Evolutionary conservation across 2,329 filamentous ascomycete species (phyloP), one percentile per base, ranked within the genome.

Genomic region (Rachicladosporium sp.): DNA sequence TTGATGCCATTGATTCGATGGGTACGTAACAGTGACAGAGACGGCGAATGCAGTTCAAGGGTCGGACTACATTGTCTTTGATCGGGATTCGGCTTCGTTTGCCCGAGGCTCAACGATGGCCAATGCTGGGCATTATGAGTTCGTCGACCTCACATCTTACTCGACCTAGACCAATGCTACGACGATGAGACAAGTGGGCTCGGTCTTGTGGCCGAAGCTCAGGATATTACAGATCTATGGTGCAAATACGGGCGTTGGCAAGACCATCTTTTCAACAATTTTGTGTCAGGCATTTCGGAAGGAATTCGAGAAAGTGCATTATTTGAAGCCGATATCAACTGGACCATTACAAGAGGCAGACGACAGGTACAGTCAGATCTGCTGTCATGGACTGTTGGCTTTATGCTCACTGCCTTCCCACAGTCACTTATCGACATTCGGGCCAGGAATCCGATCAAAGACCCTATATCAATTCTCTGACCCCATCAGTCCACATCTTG

Each of bases 241-340:
- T 21, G 82, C 85, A 35, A 91, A 89, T 52, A 91, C 85, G 0
- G 76, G 83, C 48, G 82, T 91, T 19, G 85, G 85, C 47, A 93
- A 93, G 66, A 93, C 85, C 0, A 74, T 93, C 27, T 72, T 87
- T 42, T 80, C 81, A 2, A 86, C 82, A 0, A 61, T 86, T 9
- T 66, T 93, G 3, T 81, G 76, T 57, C 77, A 74, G 45, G 72
- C 79, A 6, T 70, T 78, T 3, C 64, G 62, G 30, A 65, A 62
- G 19, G 61, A 62, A 31, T 65, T 66, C 46, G 68, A 71, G 34
- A 60, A 63, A 12, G 70, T 78, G 1, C 68, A 71, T 8, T 93
- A 83, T 57, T 56, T 93, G 40, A 93, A 93, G 58, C 85, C 85
- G 0, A 78, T 93, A 2, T 89, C 83, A 2, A 91, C 85, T 0